Percentiles rank a stretch among this genome's conserved stretches.
Conservation (phyloP, 805 yeast genomes). For the Starmerella sp. region DNA sequence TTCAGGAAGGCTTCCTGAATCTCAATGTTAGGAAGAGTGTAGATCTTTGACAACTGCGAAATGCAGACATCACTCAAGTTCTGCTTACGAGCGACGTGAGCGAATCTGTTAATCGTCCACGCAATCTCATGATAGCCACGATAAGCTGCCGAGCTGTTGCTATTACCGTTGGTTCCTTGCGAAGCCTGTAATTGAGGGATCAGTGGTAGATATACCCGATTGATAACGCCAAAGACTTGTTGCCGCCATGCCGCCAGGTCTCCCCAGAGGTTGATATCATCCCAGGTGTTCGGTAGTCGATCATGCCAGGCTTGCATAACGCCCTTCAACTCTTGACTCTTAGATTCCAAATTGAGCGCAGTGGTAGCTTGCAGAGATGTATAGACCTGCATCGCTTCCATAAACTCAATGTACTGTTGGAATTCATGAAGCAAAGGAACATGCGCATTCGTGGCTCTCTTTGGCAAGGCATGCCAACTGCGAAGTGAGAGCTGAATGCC, state of each 20-base stretch:
- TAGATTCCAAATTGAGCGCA: constrained; percentile 81
- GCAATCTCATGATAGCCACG: constrained; percentile 98
- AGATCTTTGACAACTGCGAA: constrained; percentile 81
- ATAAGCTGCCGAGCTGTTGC: constrained; percentile 82
- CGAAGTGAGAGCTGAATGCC: constrained; percentile 86
- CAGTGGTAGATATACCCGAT: constrained; percentile 85
- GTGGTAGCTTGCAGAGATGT: constrained; percentile 78
- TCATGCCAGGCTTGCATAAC: constrained; percentile 97
- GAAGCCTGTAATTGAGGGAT: constrained; percentile 70
- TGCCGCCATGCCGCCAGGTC: constrained; percentile 98
- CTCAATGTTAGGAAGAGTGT: constrained; percentile 92
- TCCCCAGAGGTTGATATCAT: constrained; percentile 95
- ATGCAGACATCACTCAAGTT: constrained; percentile 95
- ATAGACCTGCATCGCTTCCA: constrained; percentile 94
- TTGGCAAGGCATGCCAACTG: constrained; percentile 87
- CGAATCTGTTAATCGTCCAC: constrained; percentile 96
- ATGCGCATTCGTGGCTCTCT: constrained; percentile 59
- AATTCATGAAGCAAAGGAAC: constrained; percentile 82
- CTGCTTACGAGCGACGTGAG: constrained; percentile 96
- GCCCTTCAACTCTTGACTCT: constrained; percentile 87
- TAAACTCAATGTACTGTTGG: constrained; percentile 93
- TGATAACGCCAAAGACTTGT: constrained; percentile 93
- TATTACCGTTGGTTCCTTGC: constrained; percentile 33
- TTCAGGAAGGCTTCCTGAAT: constrained; percentile 96
- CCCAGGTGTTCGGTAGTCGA: constrained; percentile 92